Evolutionary conservation across 768 basidiomycete genomes (phyloP).

Genomic region (Crassisporium funariophilum): DNA sequence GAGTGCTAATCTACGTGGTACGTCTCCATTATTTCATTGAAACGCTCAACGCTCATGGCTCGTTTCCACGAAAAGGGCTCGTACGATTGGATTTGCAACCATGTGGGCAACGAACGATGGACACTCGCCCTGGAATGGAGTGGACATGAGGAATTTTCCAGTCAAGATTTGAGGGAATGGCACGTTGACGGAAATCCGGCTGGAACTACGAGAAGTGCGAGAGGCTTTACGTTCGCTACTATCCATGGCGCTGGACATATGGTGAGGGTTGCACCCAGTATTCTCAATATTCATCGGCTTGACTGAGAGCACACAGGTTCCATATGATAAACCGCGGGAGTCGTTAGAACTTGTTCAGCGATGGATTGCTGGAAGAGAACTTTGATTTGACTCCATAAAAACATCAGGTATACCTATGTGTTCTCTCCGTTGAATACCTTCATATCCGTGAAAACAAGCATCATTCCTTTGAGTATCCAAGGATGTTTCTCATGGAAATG

Average conservation of each 20-base stretch:
- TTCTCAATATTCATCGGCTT: background rate
- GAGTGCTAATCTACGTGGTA: conserved; percentile 67
- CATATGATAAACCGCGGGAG: conserved; percentile 62
- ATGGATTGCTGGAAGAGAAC: conserved; percentile 40
- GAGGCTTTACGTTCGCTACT: conserved; percentile 63
- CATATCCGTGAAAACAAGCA: too few species aligned
- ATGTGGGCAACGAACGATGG: conserved; percentile 75
- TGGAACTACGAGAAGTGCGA: conserved; percentile 39
- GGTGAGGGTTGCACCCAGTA: conserved; percentile 34
- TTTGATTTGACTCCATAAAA: too few species aligned
- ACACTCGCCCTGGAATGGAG: conserved; percentile 70
- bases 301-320: conserved; percentile 39
- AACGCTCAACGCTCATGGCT: background rate
- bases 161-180: conserved; percentile 56
- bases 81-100: conserved; percentile 77
- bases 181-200: conserved; percentile 44
- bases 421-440: too few species aligned
- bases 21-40: background rate
- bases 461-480: too few species aligned
- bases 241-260: conserved; percentile 72
- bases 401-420: too few species aligned
- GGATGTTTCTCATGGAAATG: too few species aligned
- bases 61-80: conserved; percentile 41
- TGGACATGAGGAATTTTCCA: conserved; percentile 48
- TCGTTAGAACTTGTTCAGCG: conserved; percentile 47